Evolutionary conservation across 2,329 filamentous ascomycete species (phyloP), one percentile per base, ranked within the genome.

Genomic region (Penicillium sp.): DNA sequence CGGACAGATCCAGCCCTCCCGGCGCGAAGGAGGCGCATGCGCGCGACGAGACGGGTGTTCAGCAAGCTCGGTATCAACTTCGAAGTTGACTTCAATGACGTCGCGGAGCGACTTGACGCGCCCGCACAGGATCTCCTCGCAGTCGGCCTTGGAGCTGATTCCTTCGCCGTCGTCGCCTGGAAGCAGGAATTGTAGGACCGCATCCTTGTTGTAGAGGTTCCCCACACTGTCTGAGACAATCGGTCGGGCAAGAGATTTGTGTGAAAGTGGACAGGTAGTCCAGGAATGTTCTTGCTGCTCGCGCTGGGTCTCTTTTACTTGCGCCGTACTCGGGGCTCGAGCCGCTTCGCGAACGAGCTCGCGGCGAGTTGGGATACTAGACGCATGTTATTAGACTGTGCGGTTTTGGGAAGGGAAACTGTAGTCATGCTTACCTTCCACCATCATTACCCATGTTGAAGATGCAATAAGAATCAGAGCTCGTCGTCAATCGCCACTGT

Each of bases 311-410:
- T 94, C 92, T 77, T 97, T 97, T 54, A 96, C 79, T 78, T 97
- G 89, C 44, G 90, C 87, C 27, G 91, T 83, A 32, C 90, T 95
- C 21, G 89, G 90, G 48, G 86, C 83, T 66, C 91, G 89, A 40
- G 92, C 91, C 27, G 92, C 91, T 74, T 93, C 89, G 76, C 96
- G 96, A 73, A 99, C 94, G 43, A 99, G 90, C 75, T 99, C 95
- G 69, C 92, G 89, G 31, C 95, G 90, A 60, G 89, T 97, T 5
- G 94, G 94, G 64, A 99, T 99, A 64, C 91, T 86, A 47, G 22
- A 43, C 45, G 34, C 8, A 4, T 46, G 56, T 11, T 55, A 62
- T 54, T 18, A 22, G 18, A 43, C 14, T 13, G 48, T 16, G 5
- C 24, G 14, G n/a, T 3, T 13, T 14, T 7, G 11, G 16, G 16